Conservation (phyloP, 202 grass and related monocot genomes). For the Digitaria exilis region DNA sequence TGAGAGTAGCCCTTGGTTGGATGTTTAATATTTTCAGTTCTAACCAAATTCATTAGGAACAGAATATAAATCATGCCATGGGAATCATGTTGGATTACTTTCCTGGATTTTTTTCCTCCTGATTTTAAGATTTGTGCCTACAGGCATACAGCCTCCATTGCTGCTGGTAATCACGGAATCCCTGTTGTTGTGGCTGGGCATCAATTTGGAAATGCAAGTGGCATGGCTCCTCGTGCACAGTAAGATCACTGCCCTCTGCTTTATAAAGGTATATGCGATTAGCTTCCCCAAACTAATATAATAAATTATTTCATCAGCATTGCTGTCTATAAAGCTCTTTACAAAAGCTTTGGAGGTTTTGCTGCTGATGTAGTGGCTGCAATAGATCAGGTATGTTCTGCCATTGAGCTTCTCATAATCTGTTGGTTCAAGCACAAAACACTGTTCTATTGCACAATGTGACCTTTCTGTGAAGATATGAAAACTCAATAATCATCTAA, state of each 20-base stretch:
- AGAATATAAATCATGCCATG: not conserved
- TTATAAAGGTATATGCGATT: not conserved
- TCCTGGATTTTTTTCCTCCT: not conserved
- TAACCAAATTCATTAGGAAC: not conserved
- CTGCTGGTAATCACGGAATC: conserved; percentile 93
- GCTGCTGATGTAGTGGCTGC: conserved; percentile 99
- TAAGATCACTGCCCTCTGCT: conserved; percentile 46
- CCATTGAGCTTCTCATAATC: conserved; percentile 17
- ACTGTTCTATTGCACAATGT: not conserved
- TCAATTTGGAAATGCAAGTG: conserved; percentile 95
- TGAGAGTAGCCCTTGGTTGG: not conserved
- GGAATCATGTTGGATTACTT: not conserved
- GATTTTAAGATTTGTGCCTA: conserved; percentile 35
- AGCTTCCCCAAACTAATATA: conserved; percentile 20
- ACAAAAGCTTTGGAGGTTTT: conserved; percentile 99
- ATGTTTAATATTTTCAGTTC: not conserved
- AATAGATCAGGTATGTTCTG: conserved; percentile 83
- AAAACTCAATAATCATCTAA: conserved; percentile 1
- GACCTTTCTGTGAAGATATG: not conserved
- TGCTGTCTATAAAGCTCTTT: conserved; percentile 99
- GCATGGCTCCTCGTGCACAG: conserved; percentile 99
- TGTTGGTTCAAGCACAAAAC: conserved; percentile 15
- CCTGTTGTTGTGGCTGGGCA: conserved; percentile 88
- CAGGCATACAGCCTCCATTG: conserved; percentile 96
- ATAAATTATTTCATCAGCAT: conserved; percentile 56